Evolutionary conservation across 306 rosid species (phyloP), one percentile per base, ranked within the genome.

Genomic region (Vachellia pachyceras): DNA sequence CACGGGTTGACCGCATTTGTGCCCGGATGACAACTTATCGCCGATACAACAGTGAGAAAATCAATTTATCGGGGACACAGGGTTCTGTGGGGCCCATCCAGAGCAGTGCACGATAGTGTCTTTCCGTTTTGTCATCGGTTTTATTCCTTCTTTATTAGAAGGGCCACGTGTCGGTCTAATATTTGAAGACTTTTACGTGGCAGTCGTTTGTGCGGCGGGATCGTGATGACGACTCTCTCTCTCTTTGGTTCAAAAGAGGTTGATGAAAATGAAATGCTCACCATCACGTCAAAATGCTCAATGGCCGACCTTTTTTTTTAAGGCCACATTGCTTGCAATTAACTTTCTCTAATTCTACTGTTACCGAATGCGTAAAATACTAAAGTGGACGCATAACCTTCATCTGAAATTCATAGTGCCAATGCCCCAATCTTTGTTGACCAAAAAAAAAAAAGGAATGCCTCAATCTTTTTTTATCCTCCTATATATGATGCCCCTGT

Each of bases 161-260:
- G 46, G 22, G 81, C 83, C 80, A 79, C 63, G 77, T 84, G 79
- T 58, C 9, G 10, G 70, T 76, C 29, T 0, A 36, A 3, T 7
- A 55, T 45, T 58, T 37, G 63, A 17, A 50, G 70, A 57, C 60
- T 18, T 40, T 55, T 45, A 37, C 2, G 12, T 5, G 7, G 54
- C 64, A 41, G 70, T 80, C 45, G 5, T 58, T 81, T 33, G 86
- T 79, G 85, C 77, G 80, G 85, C 77, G 80, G 82, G 80, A 73
- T 85, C 73, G 78, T 77, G 58, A 29, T 80, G 42, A 45, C 72
- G 66, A 13, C 23, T 35, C 17, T 76, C 42, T 22, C 33, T 3
- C 10, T 60, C 15, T 14, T n/a, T n/a, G n/a, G n/a, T n/a, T n/a
- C n/a, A n/a, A n/a, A n/a, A n/a, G n/a, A n/a, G n/a, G n/a, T n/a